Evolutionary conservation across 768 basidiomycete species (phyloP), one percentile per base, ranked within the genome.

Genomic region (Dentipellis fragilis): DNA sequence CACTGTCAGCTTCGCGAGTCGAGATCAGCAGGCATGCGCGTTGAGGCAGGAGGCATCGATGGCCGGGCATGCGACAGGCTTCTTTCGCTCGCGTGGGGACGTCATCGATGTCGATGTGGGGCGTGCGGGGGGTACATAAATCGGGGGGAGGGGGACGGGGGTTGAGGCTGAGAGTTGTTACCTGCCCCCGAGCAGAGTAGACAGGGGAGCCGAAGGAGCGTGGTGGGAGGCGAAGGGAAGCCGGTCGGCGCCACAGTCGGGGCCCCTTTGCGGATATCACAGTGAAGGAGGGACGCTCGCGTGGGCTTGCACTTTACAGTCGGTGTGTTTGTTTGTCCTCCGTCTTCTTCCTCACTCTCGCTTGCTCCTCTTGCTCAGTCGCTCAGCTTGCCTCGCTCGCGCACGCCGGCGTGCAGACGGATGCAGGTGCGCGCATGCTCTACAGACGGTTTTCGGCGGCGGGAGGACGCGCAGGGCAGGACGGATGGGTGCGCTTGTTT

Each of bases 231-330:
- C 29, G 29, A 29, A 29, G 29, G 29, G 29, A 29, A 29, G 29
- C 29, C 29, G 29, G 29, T 29, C 29, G 29, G 29, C 29, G 29
- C 29, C 29, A 29, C 29, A 29, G 29, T 45, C 42, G 42, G 42
- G 42, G 42, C 19, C 47, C 57, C 34, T 53, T 47, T 48, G n/a
- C n/a, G n/a, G 21, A 52, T 17, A 54, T 54, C 59, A 61, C 58
- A n/a, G 49, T 54, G 56, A 48, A 49, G 38, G 39, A 21, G 42
- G 55, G 29, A 48, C 23, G 34, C 42, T 54, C 23, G 48, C 57
- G 46, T 56, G 49, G 34, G 37, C 52, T 17, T 21, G 39, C 19
- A 19, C 42, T 45, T 19, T 10, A 22, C 51, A 22, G 36, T 51
- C 50, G 23, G 48, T 37, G 49, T 52, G 17, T 53, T 35, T 29